A percentile compares a stretch with the other conserved stretches of the same genome.
These are phyloP conservation scores for Geotrichum candidum DNA, from an alignment of 1,139 yeast species.

Conservation along the genomic window DNA sequence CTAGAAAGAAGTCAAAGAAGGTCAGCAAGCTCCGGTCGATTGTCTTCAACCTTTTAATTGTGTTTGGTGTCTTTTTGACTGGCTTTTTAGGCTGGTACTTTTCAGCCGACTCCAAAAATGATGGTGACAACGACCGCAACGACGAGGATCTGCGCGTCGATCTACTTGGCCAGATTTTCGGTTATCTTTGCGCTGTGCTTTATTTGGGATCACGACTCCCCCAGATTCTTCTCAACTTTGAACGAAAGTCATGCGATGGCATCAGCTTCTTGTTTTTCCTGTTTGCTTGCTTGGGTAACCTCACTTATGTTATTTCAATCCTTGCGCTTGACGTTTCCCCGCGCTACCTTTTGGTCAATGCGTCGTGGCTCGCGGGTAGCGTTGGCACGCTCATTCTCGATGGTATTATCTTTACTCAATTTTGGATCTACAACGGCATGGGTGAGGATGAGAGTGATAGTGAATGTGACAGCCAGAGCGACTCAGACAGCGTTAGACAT, in stretches of 20 bases:
- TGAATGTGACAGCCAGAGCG: constrained; percentile 5
- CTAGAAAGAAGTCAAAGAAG: neutral
- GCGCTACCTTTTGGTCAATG: constrained; percentile 68
- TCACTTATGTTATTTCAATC: constrained; percentile 82
- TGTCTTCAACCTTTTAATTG: constrained; percentile 57
- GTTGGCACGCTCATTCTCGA: constrained; percentile 83
- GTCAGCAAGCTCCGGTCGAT: constrained; percentile 20
- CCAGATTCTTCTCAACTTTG: constrained; percentile 73
- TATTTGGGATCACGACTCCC: constrained; percentile 88
- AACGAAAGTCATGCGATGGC: constrained; percentile 88
- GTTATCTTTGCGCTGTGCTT: constrained; percentile 83
- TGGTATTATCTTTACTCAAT: constrained; percentile 74
- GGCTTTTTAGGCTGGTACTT: constrained; percentile 87
- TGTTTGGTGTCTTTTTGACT: constrained; percentile 60
- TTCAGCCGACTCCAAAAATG: constrained; percentile 32
- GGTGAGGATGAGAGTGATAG: constrained; percentile 1
- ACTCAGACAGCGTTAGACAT: neutral
- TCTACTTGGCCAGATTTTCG: constrained; percentile 77
- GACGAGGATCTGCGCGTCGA: constrained; percentile 49
- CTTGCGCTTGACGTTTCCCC: constrained; percentile 61
- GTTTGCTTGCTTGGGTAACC: constrained; percentile 88
- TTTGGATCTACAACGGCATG: constrained; percentile 63
- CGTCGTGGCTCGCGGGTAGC: constrained; percentile 91
- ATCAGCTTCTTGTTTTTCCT: constrained; percentile 84
- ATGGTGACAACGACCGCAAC: constrained; percentile 30